Percentiles rank a stretch among this genome's conserved stretches.
Conservation (phyloP, 768 basidiomycete species). For the Boletus sp. region DNA sequence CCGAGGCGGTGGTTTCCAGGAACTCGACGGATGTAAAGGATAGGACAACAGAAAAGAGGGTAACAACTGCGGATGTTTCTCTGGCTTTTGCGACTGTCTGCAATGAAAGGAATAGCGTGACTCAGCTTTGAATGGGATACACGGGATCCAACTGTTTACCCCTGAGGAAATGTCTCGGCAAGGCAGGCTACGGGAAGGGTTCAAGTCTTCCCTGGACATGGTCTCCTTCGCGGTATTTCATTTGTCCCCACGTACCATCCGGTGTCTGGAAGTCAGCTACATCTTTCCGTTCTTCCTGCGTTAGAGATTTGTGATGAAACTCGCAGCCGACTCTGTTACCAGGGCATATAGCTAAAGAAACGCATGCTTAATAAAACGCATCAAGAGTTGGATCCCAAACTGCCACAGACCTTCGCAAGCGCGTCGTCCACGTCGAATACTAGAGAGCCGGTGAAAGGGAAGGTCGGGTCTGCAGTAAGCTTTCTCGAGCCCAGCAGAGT, state of each 20-base stretch:
- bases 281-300: slow-evolving; percentile 24
- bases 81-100: too few species aligned
- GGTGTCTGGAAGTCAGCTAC: slow-evolving; percentile 22
- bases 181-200: too few species aligned
- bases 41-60: too few species aligned
- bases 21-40: too few species aligned
- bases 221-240: slow-evolving; percentile 24
- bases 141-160: too few species aligned
- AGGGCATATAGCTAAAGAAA: slow-evolving; percentile 29
- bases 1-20: too few species aligned
- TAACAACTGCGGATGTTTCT: too few species aligned
- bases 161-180: too few species aligned
- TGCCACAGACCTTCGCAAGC: slow-evolving; percentile 52
- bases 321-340: slow-evolving; percentile 22
- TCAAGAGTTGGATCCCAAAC: neutral
- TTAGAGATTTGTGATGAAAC: slow-evolving; percentile 24
- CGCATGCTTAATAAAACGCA: neutral
- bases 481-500: slow-evolving; percentile 59
- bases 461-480: slow-evolving; percentile 38
- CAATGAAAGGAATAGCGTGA: too few species aligned
- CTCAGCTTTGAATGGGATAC: too few species aligned
- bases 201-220: slow-evolving; percentile 25
- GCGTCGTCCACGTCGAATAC: slow-evolving; percentile 73
- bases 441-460: slow-evolving; percentile 53
- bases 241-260: slow-evolving; percentile 22